phyloP scores from a whole-genome alignment of 2,329 filamentous ascomycete species.

The Tolypocladium guangdongense region DNA sequence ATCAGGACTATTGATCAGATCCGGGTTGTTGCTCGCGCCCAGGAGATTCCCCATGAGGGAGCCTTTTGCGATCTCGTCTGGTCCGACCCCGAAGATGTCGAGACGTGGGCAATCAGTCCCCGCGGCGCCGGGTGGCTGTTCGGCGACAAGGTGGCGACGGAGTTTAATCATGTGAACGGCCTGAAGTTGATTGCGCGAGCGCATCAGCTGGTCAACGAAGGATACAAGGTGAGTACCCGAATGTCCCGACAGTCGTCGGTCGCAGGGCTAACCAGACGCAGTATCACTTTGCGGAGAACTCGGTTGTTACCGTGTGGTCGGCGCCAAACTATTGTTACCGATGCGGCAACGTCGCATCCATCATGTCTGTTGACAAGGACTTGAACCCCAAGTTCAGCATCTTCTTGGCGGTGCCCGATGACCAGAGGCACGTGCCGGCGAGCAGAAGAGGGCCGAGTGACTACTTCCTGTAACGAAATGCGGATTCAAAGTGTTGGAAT shows the following conservation, averaged over 20 bases:
- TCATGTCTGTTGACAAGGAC: conserved; percentile 82
- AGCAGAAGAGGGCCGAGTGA: conserved; percentile 57
- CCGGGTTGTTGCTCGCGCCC: conserved; percentile 92
- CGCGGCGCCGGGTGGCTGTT: conserved; percentile 97
- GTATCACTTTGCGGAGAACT: conserved; percentile 92
- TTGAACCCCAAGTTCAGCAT: conserved; percentile 87
- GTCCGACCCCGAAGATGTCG: conserved; percentile 94
- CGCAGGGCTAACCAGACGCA: conserved; percentile 25
- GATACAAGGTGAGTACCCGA: conserved; percentile 64
- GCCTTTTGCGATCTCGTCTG: conserved; percentile 97
- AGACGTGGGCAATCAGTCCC: conserved; percentile 92
- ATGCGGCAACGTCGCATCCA: conserved; percentile 93
- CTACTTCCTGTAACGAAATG: conserved; percentile 50
- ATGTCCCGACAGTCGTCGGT: not conserved
- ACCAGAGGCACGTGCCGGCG: conserved; percentile 68
- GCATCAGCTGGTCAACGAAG: conserved; percentile 97
- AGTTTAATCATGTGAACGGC: conserved; percentile 94
- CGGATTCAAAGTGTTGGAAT: conserved; percentile 10
- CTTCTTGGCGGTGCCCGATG: conserved; percentile 80
- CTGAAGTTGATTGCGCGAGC: conserved; percentile 92
- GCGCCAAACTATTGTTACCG: conserved; percentile 93
- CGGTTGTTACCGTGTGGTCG: conserved; percentile 96
- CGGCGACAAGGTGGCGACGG: conserved; percentile 91
- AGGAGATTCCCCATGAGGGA: conserved; percentile 96
- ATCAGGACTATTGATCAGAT: conserved; percentile 99